These are phyloP conservation scores for Periconia digitata DNA, from an alignment of 2,329 filamentous ascomycete genomes.

Conservation along the genomic window DNA sequence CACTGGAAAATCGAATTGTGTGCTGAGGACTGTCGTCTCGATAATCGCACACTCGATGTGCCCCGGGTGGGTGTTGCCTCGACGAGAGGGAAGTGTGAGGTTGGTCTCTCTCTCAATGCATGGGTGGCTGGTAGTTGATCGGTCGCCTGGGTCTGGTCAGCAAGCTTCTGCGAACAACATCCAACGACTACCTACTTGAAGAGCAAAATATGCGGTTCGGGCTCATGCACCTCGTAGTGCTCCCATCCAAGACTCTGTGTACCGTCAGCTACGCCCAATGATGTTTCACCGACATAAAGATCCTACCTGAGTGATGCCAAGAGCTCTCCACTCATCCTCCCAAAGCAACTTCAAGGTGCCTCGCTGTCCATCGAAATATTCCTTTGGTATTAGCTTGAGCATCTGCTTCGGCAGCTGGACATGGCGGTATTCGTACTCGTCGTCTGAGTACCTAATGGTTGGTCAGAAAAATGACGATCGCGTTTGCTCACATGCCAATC, in stretches of 20 bases:
- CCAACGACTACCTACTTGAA: conserved; percentile 76
- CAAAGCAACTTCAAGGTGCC: conserved; percentile 94
- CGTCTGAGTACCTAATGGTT: conserved; percentile 80
- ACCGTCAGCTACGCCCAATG: conserved; percentile 12
- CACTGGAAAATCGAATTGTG: conserved; percentile 16
- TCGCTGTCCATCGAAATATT: conserved; percentile 86
- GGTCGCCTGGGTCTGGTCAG: conserved; percentile 62
- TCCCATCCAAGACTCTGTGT: conserved; percentile 94
- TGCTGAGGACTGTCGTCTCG: conserved; percentile 14
- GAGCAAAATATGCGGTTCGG: conserved; percentile 94
- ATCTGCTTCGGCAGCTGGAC: conserved; percentile 97
- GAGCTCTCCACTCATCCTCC: conserved; percentile 97
- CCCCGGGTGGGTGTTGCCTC: conserved; percentile 6
- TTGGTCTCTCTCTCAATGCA: conserved; percentile 32
- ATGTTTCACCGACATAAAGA: not conserved
- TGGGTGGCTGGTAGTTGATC: conserved; percentile 78
- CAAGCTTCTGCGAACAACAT: not conserved
- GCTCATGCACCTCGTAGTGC: conserved; percentile 98
- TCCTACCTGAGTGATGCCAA: conserved; percentile 94
- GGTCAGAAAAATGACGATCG: conserved; percentile 18
- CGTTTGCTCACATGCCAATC: conserved; percentile 12
- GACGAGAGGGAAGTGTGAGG: conserved; percentile 6
- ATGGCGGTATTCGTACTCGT: conserved; percentile 93
- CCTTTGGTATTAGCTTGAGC: conserved; percentile 94
- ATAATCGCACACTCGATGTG: conserved; percentile 12